A percentile compares a stretch with the other conserved stretches of the same genome.
phyloP scores from a whole-genome alignment of 768 basidiomycete genomes.

The Lactarius trivialis region DNA sequence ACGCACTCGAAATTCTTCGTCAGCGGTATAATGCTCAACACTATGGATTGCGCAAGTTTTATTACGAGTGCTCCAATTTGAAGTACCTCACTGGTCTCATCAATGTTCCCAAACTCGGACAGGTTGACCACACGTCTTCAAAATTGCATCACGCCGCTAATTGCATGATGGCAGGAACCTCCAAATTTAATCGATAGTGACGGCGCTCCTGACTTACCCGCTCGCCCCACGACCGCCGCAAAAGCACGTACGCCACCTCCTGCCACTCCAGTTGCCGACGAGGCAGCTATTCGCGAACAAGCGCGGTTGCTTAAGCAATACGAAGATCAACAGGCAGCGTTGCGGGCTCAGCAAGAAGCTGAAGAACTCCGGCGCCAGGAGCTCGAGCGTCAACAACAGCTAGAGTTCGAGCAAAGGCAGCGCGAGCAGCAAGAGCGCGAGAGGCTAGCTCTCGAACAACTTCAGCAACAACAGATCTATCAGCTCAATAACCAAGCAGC shows the following conservation, averaged over 20 bases:
- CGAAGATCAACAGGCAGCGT: slow-evolving; percentile 87
- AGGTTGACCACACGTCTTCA: slow-evolving; percentile 41
- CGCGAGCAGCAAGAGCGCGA: slow-evolving; percentile 83
- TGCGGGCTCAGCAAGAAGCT: slow-evolving; percentile 72
- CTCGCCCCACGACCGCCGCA: slow-evolving; percentile 55
- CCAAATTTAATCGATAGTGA: slow-evolving; percentile 88
- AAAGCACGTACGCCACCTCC: slow-evolving; percentile 63
- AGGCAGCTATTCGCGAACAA: slow-evolving; percentile 78
- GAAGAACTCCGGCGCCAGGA: slow-evolving; percentile 81
- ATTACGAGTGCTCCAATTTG: slow-evolving; percentile 98
- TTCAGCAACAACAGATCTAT: slow-evolving; percentile 77
- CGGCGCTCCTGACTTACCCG: slow-evolving; percentile 79
- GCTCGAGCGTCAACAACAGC: slow-evolving; percentile 68
- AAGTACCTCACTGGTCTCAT: slow-evolving; percentile 97
- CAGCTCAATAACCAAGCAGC: slow-evolving; percentile 72
- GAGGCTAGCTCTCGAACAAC: slow-evolving; percentile 80
- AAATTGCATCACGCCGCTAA: not conserved
- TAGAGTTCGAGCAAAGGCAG: slow-evolving; percentile 87
- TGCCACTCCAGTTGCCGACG: slow-evolving; percentile 61
- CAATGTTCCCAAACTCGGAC: slow-evolving; percentile 95
- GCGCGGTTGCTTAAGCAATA: slow-evolving; percentile 92
- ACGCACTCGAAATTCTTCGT: slow-evolving; percentile 83
- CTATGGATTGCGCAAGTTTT: slow-evolving; percentile 90
- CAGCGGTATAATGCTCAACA: slow-evolving; percentile 89
- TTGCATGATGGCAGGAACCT: slow-evolving; percentile 61